phyloP scores from a whole-genome alignment of 2,329 filamentous ascomycete species.

The Fusarium devonianum region DNA sequence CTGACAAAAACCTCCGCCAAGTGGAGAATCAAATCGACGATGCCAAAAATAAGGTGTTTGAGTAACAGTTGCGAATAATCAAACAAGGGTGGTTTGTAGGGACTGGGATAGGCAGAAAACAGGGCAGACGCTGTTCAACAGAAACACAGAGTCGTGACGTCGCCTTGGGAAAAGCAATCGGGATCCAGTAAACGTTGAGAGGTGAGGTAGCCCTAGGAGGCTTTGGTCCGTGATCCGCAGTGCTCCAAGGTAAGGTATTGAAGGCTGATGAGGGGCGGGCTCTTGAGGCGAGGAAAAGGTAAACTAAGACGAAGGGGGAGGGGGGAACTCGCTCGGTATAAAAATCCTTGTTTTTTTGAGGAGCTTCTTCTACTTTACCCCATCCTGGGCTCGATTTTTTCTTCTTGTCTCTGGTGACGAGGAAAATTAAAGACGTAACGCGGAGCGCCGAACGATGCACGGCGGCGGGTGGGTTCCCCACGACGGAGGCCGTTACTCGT shows the following conservation, averaged over 20 bases:
- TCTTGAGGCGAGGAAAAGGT: conserved; percentile 5
- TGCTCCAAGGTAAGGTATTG: conserved; percentile 6
- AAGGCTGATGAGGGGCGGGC: conserved; percentile 13
- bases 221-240: conserved; percentile 39
- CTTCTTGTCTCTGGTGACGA: not conserved
- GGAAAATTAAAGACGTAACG: conserved; percentile 9
- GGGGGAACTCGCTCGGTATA: conserved; percentile 24
- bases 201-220: conserved; percentile 27
- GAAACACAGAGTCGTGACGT: conserved; percentile 33
- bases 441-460: conserved; percentile 25
- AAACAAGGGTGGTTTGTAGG: not conserved
- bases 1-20: conserved; percentile 19
- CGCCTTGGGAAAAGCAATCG: conserved; percentile 25
- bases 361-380: not conserved
- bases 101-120: conserved; percentile 9
- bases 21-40: conserved; percentile 24
- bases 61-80: no score
- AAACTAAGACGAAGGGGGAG: conserved; percentile 8
- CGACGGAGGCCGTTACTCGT: conserved; percentile 13
- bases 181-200: conserved; percentile 23
- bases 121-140: conserved; percentile 21
- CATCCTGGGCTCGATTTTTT: not conserved
- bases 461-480: conserved; percentile 22
- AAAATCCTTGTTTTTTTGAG: conserved; percentile 8
- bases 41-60: conserved; percentile 4